A percentile compares a stretch with the other conserved stretches of the same genome.
Conservation (phyloP, 345 rosid species). For the Erucastrum elatum region DNA sequence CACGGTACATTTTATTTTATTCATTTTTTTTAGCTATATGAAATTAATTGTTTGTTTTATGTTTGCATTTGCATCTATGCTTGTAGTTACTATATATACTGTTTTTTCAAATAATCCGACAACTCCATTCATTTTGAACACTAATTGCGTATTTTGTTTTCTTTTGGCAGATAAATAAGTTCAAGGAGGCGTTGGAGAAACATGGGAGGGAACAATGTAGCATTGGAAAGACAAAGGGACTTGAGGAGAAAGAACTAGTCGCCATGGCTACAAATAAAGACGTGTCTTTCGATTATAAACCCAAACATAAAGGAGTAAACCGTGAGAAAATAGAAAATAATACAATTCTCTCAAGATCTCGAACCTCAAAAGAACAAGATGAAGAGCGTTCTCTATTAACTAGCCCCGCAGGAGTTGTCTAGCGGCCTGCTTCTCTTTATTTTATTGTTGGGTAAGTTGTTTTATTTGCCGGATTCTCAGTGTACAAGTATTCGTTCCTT, state of each 20-base stretch:
- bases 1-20: conserved; percentile 55
- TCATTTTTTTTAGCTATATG: not conserved
- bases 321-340: not conserved
- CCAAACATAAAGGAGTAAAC: conserved; percentile 30
- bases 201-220: conserved; percentile 71
- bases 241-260: conserved; percentile 76
- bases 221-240: conserved; percentile 65
- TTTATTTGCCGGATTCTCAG: conserved; percentile 6
- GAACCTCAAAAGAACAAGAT: not conserved
- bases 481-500: not conserved
- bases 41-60: not conserved
- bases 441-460: not conserved
- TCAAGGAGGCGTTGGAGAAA: conserved; percentile 77
- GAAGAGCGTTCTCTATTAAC: conserved; percentile 34
- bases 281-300: conserved; percentile 57
- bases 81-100: not conserved
- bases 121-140: not conserved
- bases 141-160: conserved; percentile 39
- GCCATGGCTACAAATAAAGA: conserved; percentile 77
- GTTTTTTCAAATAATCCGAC: not conserved
- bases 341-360: not conserved
- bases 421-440: too few species aligned
- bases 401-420: conserved; percentile 40
- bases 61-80: not conserved
- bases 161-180: conserved; percentile 75